phyloP scores from a whole-genome alignment of 2,329 filamentous ascomycete genomes.

The Trichoderma citrinoviride region DNA sequence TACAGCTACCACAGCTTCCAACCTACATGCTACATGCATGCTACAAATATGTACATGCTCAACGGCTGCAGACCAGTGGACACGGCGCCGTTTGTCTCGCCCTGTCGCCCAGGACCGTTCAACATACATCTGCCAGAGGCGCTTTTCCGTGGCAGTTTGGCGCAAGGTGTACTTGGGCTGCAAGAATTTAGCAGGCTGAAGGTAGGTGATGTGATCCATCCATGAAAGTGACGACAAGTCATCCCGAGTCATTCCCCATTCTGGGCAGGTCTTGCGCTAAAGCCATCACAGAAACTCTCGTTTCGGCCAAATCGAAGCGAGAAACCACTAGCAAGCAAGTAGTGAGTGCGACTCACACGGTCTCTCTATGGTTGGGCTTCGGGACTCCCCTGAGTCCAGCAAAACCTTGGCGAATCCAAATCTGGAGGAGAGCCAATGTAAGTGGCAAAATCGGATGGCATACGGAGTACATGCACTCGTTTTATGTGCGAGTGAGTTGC shows the following conservation, averaged over 20 bases:
- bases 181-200: neutral
- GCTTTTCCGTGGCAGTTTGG: no score
- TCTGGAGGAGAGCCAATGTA: neutral
- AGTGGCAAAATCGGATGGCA: neutral
- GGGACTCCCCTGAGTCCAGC: constrained; percentile 11
- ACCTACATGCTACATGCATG: neutral
- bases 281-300: neutral
- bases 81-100: neutral
- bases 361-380: neutral
- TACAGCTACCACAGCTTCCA: neutral
- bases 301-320: constrained; percentile 8
- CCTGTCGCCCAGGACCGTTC: neutral
- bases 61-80: constrained; percentile 3
- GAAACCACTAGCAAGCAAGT: neutral
- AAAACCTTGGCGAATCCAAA: neutral
- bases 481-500: no score
- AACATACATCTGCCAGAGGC: no score
- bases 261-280: constrained; percentile 12
- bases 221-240: neutral
- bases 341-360: neutral
- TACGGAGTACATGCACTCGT: neutral
- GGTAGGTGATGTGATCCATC: constrained; percentile 6
- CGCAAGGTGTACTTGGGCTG: neutral
- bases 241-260: constrained; percentile 7
- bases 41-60: neutral